A percentile compares a stretch with the other conserved stretches of the same genome.
phyloP scores from a whole-genome alignment of 2,329 filamentous ascomycete genomes.

The Fusarium tupiense region DNA sequence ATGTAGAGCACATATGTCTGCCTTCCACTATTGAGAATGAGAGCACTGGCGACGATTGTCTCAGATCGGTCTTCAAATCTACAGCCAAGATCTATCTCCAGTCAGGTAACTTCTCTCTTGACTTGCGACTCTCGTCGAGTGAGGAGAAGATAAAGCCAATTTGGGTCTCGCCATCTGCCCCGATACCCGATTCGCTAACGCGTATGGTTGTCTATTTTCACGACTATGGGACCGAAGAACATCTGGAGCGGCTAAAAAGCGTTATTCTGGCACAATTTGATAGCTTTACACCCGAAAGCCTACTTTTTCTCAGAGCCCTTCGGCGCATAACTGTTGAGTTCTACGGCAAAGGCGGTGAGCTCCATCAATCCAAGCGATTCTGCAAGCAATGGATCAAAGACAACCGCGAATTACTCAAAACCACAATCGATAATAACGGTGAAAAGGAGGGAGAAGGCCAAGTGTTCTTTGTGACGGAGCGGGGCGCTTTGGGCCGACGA shows the following conservation, averaged over 20 bases:
- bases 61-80: background rate
- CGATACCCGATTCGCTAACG: background rate
- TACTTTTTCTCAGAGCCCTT: background rate
- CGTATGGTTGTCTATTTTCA: background rate
- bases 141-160: rapidly evolving
- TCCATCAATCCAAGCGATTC: background rate
- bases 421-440: rapidly evolving
- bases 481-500: rapidly evolving
- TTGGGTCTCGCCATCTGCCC: background rate
- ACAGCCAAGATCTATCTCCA: background rate
- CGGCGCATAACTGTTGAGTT: background rate
- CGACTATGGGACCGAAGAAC: background rate
- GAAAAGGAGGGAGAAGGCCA: rapidly evolving
- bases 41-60: background rate
- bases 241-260: background rate
- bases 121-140: background rate
- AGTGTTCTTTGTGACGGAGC: rapidly evolving
- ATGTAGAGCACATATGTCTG: background rate
- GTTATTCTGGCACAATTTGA: background rate
- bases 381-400: rapidly evolving
- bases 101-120: background rate
- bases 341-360: background rate
- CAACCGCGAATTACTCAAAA: background rate
- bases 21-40: rapidly evolving
- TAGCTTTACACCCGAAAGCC: rapidly evolving